A percentile compares a stretch with the other conserved stretches of the same genome.
Conservation (phyloP, 768 basidiomycete species). For the Tricholoma terreum region DNA sequence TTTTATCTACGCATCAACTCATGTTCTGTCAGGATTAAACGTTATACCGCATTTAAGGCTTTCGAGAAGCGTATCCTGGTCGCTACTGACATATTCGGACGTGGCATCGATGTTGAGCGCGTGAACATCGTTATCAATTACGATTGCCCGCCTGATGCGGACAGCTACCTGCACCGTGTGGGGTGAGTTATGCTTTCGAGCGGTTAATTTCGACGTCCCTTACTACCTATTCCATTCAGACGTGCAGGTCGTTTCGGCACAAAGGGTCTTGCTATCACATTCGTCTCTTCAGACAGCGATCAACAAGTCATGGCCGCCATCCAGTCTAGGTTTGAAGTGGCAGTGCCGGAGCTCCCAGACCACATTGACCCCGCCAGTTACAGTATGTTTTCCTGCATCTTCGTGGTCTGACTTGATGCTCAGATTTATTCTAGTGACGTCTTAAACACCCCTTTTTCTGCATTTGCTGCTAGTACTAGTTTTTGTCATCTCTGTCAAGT, state of each 20-base stretch:
- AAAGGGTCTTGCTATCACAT: slow-evolving; percentile 97
- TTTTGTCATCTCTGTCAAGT: background rate
- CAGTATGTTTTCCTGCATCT: slow-evolving; percentile 55
- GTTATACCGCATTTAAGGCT: slow-evolving; percentile 97
- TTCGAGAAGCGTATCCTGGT: slow-evolving; percentile 99
- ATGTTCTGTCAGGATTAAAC: slow-evolving; percentile 62
- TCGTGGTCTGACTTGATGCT: background rate
- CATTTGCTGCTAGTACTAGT: slow-evolving; percentile 2
- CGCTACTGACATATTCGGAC: slow-evolving; percentile 98
- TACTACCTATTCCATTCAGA: slow-evolving; percentile 33
- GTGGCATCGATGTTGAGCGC: slow-evolving; percentile 99
- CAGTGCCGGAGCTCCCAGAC: slow-evolving; percentile 91
- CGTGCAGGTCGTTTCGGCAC: slow-evolving; percentile 99
- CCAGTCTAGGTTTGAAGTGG: slow-evolving; percentile 96
- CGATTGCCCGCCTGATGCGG: slow-evolving; percentile 94
- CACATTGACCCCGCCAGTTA: slow-evolving; percentile 93
- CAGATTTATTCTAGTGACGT: slow-evolving; percentile 26
- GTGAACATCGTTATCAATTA: slow-evolving; percentile 99
- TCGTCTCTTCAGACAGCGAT: slow-evolving; percentile 89
- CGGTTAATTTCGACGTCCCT: background rate
- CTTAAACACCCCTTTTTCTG: slow-evolving; percentile 13
- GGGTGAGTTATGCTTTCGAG: slow-evolving; percentile 49
- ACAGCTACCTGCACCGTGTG: slow-evolving; percentile 98
- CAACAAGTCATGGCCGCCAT: slow-evolving; percentile 93
- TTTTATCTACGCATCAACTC: slow-evolving; percentile 6